A percentile compares a stretch with the other conserved stretches of the same genome.
These are phyloP conservation scores for Sporothrix luriei DNA, from an alignment of 2,329 filamentous ascomycete genomes.

Conservation along the genomic window DNA sequence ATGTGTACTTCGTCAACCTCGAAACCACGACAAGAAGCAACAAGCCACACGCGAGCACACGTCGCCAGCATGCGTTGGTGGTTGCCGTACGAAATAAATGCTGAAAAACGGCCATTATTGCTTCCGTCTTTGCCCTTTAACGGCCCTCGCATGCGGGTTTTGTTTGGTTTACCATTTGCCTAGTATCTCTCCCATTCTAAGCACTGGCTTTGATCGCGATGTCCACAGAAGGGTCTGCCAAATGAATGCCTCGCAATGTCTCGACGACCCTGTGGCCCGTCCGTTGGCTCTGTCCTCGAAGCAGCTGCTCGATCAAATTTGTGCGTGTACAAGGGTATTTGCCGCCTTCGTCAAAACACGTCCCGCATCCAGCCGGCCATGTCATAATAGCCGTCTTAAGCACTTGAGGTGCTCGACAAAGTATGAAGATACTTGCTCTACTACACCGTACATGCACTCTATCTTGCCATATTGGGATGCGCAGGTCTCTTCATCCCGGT, in stretches of 20 bases:
- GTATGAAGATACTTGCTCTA: not conserved
- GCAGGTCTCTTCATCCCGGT: conserved; percentile 7
- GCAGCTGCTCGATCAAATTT: not conserved
- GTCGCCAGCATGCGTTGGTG: not conserved
- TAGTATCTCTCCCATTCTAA: not conserved
- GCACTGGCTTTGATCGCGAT: not conserved
- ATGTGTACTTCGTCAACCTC: not conserved
- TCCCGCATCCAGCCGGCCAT: not conserved
- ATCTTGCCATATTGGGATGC: conserved; percentile 20
- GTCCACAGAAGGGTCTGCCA: not conserved
- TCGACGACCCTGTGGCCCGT: not conserved
- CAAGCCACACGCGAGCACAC: conserved; percentile 4
- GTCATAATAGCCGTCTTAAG: conserved; percentile 11
- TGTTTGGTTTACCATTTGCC: not conserved
- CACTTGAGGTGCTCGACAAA: not conserved
- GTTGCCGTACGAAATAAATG: not conserved
- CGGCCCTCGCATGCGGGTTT: not conserved
- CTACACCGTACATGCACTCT: not conserved
- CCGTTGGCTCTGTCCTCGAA: too few species aligned
- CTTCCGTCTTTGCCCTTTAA: not conserved
- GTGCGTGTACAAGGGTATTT: not conserved
- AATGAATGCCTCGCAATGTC: not conserved
- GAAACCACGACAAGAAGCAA: not conserved
- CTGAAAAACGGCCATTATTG: not conserved
- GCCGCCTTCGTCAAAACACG: conserved; percentile 1